Evolutionary conservation across 2,329 filamentous ascomycete genomes (phyloP).

Genomic region (Clathrospora elynae): DNA sequence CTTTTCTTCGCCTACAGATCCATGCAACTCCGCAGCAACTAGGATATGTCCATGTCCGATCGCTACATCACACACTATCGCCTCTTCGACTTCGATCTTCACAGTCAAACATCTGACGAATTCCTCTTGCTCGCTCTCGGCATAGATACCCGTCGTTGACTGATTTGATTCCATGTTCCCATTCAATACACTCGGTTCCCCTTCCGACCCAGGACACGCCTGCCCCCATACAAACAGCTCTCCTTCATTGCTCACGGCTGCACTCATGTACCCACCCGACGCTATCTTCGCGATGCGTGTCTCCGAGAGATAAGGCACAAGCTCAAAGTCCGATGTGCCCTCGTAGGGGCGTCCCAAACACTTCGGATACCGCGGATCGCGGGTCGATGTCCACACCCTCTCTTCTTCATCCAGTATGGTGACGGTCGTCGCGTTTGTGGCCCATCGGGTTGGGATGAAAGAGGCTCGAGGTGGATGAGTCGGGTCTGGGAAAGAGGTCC

Average conservation of each 20-base stretch:
- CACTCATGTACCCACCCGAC: constrained; percentile 41
- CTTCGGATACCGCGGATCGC: constrained; percentile 32
- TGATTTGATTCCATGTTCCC: neutral
- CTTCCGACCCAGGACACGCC: constrained; percentile 26
- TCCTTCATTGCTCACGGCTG: constrained; percentile 36
- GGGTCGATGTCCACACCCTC: constrained; percentile 28
- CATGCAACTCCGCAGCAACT: constrained; percentile 28
- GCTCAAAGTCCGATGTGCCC: constrained; percentile 7
- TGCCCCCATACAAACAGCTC: constrained; percentile 46
- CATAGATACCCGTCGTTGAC: constrained; percentile 2
- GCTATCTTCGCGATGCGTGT: constrained; percentile 30
- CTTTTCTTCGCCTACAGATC: neutral
- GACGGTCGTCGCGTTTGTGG: constrained; percentile 30
- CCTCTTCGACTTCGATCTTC: constrained; percentile 25
- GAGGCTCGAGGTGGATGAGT: neutral
- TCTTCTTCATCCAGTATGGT: constrained; percentile 24
- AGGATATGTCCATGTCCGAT: constrained; percentile 39
- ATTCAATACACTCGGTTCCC: constrained; percentile 26
- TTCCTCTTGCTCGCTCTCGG: constrained; percentile 31
- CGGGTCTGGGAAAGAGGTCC: too few relatives aligned
- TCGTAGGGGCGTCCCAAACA: constrained; percentile 29
- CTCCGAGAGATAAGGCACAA: constrained; percentile 36
- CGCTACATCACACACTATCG: constrained; percentile 30
- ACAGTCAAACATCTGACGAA: constrained; percentile 34
- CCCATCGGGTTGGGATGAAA: constrained; percentile 11